These are phyloP conservation scores for Solidago caesia DNA, from an alignment of 129 eudicot genomes.

Conservation along the genomic window DNA sequence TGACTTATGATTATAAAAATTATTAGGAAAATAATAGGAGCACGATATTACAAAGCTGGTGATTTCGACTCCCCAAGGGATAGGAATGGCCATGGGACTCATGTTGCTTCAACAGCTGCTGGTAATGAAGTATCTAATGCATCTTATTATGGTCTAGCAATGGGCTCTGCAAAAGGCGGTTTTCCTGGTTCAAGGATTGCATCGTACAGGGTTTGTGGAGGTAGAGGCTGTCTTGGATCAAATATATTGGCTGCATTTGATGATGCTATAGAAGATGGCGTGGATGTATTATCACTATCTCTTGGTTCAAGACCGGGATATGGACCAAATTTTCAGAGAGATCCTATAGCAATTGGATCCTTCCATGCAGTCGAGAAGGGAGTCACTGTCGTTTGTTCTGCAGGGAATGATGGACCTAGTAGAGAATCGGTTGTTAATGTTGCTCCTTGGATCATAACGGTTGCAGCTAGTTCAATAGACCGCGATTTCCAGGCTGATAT, in stretches of 20 bases:
- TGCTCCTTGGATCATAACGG: slow-evolving; percentile 86
- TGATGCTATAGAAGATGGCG: slow-evolving; percentile 81
- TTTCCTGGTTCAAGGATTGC: slow-evolving; percentile 73
- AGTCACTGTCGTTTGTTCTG: slow-evolving; percentile 66
- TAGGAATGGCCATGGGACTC: slow-evolving; percentile 77
- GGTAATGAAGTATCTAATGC: slow-evolving; percentile 63
- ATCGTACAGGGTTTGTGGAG: slow-evolving; percentile 55
- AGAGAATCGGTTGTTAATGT: slow-evolving; percentile 47
- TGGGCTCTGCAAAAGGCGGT: slow-evolving; percentile 85
- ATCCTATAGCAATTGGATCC: slow-evolving; percentile 79
- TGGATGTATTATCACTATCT: slow-evolving; percentile 71
- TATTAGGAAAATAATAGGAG: slow-evolving; percentile 84
- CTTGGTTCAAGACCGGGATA: slow-evolving; percentile 46
- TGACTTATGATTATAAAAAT: background rate
- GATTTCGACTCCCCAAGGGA: slow-evolving; percentile 55
- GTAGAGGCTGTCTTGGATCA: slow-evolving; percentile 56
- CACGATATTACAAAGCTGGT: slow-evolving; percentile 45
- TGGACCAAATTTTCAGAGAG: slow-evolving; percentile 43
- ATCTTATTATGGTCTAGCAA: slow-evolving; percentile 73
- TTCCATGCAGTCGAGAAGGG: slow-evolving; percentile 87
- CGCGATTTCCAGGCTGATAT: slow-evolving; percentile 68
- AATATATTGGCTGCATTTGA: slow-evolving; percentile 76
- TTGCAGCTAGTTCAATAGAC: slow-evolving; percentile 84
- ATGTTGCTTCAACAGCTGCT: slow-evolving; percentile 78
- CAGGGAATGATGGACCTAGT: slow-evolving; percentile 78